Evolutionary conservation across 768 basidiomycete genomes (phyloP), one percentile per base, ranked within the genome.

Genomic region (Termitomyces sp.): DNA sequence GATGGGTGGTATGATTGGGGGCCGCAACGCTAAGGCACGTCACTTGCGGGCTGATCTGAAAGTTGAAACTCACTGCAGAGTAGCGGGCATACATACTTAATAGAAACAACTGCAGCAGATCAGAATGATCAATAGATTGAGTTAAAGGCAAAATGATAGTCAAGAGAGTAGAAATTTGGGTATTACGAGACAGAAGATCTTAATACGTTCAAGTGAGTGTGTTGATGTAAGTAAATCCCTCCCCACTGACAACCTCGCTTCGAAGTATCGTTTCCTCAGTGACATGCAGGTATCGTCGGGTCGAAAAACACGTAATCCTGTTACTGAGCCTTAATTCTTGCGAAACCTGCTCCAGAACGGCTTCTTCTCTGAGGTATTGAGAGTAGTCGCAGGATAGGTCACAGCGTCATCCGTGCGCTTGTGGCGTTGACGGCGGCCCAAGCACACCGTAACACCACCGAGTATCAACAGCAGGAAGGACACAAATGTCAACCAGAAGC

Each of bases 401-500:
- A 71, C 65, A 50, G 68, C 79, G 23, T 74, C 74, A 0, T 79
- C 67, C 74, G 80, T 75, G 62, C 86, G 79, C 58, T 79, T 75
- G 57, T 75, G 80, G 58, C 86, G 77, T 35, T 86, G 82, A 13
- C 87, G 77, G 41, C 87, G 82, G 12, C 87, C 87, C 62, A 88
- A 83, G 75, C 86, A 88, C 40, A 89, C 84, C 3, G 85, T 85
- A 75, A 82, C 82, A 55, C 87, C 87, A 18, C 82, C 87, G 57
- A 89, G 67, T 44, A 84, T 70, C 35, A 86, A 79, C 4, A 91
- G 79, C 63, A 91, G 72, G 67, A 91, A 73, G 13, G 84, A 70
- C 20, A 79, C 82, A 64, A 91, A 83, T 1, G 87, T 89, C 70
- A 91, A 69, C 89, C 89, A 91, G 70, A 91, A 90, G 8, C 81